Evolutionary conservation across 2,329 filamentous ascomycete genomes (phyloP).

Genomic region (Orbilia ellipsospora): DNA sequence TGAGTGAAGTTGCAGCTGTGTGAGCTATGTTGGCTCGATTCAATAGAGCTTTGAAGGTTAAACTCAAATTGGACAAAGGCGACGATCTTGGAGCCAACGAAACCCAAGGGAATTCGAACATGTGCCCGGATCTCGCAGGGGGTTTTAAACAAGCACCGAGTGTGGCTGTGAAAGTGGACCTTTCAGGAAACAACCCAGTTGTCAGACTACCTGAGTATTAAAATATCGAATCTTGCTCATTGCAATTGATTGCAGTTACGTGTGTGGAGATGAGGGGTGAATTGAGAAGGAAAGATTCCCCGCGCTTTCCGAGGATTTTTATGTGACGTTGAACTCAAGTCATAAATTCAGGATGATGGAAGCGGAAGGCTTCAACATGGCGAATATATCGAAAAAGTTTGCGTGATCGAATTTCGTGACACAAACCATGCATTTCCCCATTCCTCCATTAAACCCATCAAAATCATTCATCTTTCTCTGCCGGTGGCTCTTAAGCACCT

Average conservation of each 20-base stretch:
- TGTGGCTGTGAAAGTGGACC: background rate
- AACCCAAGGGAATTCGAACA: background rate
- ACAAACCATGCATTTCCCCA: constrained; percentile 21
- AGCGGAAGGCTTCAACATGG: constrained; percentile 58
- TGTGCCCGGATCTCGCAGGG: background rate
- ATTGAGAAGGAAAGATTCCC: too few species aligned
- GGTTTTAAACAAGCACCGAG: background rate
- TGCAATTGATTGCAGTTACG: background rate
- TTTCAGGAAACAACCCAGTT: constrained; percentile 10
- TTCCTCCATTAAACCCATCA: background rate
- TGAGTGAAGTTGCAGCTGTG: background rate
- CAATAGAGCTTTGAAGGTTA: constrained; percentile 3
- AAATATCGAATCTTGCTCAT: background rate
- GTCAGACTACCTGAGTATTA: background rate
- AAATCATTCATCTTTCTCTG: background rate
- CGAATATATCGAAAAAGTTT: constrained; percentile 56
- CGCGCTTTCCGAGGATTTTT: too few species aligned
- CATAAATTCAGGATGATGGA: too few species aligned
- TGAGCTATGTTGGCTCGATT: constrained; percentile 24
- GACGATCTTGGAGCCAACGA: constrained; percentile 2
- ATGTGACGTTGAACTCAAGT: too few species aligned
- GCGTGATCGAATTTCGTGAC: constrained; percentile 53
- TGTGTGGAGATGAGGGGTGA: constrained; percentile 1
- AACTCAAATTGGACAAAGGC: constrained; percentile 10
- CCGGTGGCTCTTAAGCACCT: background rate